Evolutionary conservation across 441 rosid genomes (phyloP), one percentile per base, ranked within the genome.

Genomic region (Adansonia gregorii): DNA sequence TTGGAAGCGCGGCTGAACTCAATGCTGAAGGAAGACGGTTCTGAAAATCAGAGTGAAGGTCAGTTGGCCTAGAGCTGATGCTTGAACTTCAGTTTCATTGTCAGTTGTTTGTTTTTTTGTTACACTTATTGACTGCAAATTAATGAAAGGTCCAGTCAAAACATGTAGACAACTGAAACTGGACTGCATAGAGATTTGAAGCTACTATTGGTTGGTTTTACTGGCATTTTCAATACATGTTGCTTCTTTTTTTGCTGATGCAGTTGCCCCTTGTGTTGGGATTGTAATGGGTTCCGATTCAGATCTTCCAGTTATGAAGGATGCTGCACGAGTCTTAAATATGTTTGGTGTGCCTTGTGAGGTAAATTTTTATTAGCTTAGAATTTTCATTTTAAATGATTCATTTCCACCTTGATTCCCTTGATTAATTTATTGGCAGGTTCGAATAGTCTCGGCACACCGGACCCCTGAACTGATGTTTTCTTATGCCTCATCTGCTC

Each of bases 221-320:
- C 56, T 65, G 60, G 2, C 27, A n/a, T 48, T 22, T 58, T 15
- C 69, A 55, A 45, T 8, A 58, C 54, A 46, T 73, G 67, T 63
- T 69, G 51, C 52, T 54, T 59, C 45, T 14, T 41, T 78, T 60
- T 27, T 80, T 3, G 49, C 49, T 65, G 41, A 65, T 88, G 89
- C 87, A 94, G 98, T 69, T 58, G 69, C 84, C 19, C 94, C 91
- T 19, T 90, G 90, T 72, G 96, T 96, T 78, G 95, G 97, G 82
- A 91, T 96, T 80, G 88, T 94, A 27, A 94, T 93, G 98, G 99
- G 99, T 74, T 96, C 98, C 41, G 98, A 96, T 82, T 91, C 98
- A 43, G 98, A 96, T 86, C 98, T 96, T 86, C 95, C 97, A 58
- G 92, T 93, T 41, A 94, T 96, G 98, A 96, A 96, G 86, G 98